Conservation (phyloP, 2,329 filamentous ascomycete species). For the Zasmidium citrigriseum region DNA sequence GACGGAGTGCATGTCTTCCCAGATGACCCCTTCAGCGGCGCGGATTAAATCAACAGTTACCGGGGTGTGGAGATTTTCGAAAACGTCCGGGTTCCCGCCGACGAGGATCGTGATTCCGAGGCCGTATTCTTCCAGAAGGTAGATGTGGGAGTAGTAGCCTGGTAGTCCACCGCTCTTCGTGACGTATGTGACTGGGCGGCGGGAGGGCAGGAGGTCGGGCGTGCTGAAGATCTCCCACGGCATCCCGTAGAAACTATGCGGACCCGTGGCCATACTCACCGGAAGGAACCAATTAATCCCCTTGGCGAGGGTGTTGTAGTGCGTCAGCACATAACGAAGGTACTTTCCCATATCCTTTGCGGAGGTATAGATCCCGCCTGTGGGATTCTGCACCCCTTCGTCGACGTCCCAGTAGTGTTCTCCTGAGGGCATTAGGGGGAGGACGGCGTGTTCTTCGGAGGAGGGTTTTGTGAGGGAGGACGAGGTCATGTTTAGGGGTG, state of each 20-base stretch:
- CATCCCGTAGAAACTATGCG: conserved; percentile 47
- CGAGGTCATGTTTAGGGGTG: conserved; percentile 40
- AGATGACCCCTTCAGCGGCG: conserved; percentile 35
- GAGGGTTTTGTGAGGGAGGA: conserved; percentile 35
- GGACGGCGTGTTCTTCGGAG: conserved; percentile 40
- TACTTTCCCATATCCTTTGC: conserved; percentile 45
- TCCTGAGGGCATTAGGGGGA: conserved; percentile 29
- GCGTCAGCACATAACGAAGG: conserved; percentile 44
- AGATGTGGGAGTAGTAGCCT: conserved; percentile 44
- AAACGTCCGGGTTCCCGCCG: conserved; percentile 28
- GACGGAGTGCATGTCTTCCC: conserved; percentile 16
- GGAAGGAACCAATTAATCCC: conserved; percentile 48
- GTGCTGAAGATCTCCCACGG: conserved; percentile 52
- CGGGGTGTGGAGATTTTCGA: conserved; percentile 32
- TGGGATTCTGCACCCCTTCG: conserved; percentile 44
- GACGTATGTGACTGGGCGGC: conserved; percentile 44
- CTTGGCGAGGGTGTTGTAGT: conserved; percentile 43
- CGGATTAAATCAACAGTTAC: conserved; percentile 34
- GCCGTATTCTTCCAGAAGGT: conserved; percentile 46
- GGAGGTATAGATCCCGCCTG: conserved; percentile 47
- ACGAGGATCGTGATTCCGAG: conserved; percentile 46
- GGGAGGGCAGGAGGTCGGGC: conserved; percentile 39
- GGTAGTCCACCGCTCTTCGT: conserved; percentile 49
- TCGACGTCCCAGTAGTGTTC: conserved; percentile 44
- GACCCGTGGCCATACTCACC: conserved; percentile 38